A percentile compares a stretch with the other conserved stretches of the same genome.
These are phyloP conservation scores for Berkeleyomyces basicola DNA, from an alignment of 2,329 filamentous ascomycete species.

Conservation along the genomic window DNA sequence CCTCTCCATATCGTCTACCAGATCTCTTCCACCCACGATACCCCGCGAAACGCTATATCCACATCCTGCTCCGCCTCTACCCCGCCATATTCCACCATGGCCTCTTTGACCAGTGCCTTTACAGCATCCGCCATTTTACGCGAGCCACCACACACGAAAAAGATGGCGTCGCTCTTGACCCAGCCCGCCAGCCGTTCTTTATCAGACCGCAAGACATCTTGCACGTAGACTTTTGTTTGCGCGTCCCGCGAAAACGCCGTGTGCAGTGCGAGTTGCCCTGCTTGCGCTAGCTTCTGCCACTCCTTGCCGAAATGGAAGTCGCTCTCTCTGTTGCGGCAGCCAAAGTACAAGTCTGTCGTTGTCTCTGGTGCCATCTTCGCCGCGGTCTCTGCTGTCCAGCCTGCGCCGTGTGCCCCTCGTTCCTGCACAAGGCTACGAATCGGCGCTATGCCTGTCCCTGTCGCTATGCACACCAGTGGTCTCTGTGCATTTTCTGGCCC, in stretches of 20 bases:
- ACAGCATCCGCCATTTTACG: constrained; percentile 42
- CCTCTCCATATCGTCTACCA: constrained; percentile 25
- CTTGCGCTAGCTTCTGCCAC: constrained; percentile 33
- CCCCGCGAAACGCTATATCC: constrained; percentile 21
- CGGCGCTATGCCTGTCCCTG: constrained; percentile 76
- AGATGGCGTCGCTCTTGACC: constrained; percentile 27
- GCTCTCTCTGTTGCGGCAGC: constrained; percentile 53
- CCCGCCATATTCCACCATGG: constrained; percentile 25
- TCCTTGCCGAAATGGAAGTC: constrained; percentile 76
- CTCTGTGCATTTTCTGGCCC: constrained; percentile 28
- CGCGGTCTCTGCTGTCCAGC: constrained; percentile 9
- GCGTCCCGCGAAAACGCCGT: constrained; percentile 33
- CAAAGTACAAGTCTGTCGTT: constrained; percentile 54
- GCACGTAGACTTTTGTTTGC: constrained; percentile 28
- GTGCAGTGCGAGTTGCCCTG: constrained; percentile 21
- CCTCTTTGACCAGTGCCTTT: constrained; percentile 33
- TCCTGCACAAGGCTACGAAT: constrained; percentile 69
- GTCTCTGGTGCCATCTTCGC: not conserved
- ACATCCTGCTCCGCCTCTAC: constrained; percentile 23
- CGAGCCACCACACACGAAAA: constrained; percentile 39
- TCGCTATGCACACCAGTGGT: constrained; percentile 62
- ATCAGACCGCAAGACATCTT: constrained; percentile 23
- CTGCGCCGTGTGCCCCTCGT: constrained; percentile 30
- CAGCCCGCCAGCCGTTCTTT: constrained; percentile 19
- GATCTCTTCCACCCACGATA: constrained; percentile 41